Conservation (phyloP, 371 early-diverging fungal species). For the Lichtheimia ramosa region DNA sequence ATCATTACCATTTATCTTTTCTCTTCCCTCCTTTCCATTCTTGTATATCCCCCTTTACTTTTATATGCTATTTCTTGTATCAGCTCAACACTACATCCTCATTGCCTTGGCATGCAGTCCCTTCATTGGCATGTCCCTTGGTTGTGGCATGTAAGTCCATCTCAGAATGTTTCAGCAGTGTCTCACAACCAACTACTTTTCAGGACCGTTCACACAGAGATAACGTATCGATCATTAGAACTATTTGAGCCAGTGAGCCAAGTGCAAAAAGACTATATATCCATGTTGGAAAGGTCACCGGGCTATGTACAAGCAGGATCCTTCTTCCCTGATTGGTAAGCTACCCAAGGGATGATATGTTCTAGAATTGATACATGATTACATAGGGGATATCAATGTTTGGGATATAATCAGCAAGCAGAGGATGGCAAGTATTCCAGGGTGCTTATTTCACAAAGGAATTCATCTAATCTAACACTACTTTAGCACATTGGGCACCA, state of each 20-base stretch:
- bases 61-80: no score
- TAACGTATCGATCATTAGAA: constrained; percentile 39
- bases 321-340: constrained; percentile 88
- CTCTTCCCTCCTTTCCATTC: no score
- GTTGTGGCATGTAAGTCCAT: constrained; percentile 14
- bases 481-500: constrained; percentile 82
- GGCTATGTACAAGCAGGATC: constrained; percentile 75
- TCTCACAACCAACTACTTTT: background rate
- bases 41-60: no score
- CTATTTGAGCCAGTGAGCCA: constrained; percentile 21
- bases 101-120: background rate
- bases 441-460: background rate
- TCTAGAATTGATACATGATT: no score
- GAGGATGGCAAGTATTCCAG: constrained; percentile 46
- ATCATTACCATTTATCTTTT: no score
- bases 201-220: constrained; percentile 49
- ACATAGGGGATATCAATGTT: constrained; percentile 60
- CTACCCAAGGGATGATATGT: background rate
- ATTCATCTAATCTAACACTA: background rate
- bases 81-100: no score
- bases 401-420: constrained; percentile 42
- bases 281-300: constrained; percentile 45
- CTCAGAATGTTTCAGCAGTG: background rate
- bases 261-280: constrained; percentile 24
- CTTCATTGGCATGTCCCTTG: constrained; percentile 1